Evolutionary conservation across 1,284 basidiomycete genomes (phyloP).

Genomic region (Microbotryum scabiosae): DNA sequence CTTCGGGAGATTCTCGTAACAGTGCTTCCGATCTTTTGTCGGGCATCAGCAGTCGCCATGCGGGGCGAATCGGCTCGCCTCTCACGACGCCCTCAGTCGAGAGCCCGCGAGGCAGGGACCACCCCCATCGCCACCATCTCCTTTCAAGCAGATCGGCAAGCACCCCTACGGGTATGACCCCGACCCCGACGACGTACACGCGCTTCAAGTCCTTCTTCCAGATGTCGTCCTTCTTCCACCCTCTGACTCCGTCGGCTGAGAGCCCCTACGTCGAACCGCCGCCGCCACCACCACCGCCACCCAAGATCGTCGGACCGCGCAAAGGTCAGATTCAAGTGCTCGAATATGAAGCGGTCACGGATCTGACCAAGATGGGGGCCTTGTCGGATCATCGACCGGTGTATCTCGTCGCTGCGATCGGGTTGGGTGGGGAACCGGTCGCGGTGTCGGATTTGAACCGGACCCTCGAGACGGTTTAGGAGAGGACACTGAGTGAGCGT

Average conservation of each 20-base stretch:
- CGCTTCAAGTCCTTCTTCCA: constrained; percentile 28
- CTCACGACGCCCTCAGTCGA: too few relatives aligned
- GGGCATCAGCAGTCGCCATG: too few relatives aligned
- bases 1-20: too few relatives aligned
- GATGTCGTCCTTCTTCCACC: constrained; percentile 18
- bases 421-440: constrained; percentile 10
- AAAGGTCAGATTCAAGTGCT: constrained; percentile 29
- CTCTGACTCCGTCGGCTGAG: neutral
- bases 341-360: constrained; percentile 25
- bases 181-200: constrained; percentile 1
- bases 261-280: neutral
- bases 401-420: constrained; percentile 24
- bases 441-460: neutral
- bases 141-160: too few relatives aligned
- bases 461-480: too few relatives aligned
- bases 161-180: too few relatives aligned
- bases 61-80: too few relatives aligned
- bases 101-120: too few relatives aligned
- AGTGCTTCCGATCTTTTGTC: too few relatives aligned
- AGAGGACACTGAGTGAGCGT: too few relatives aligned
- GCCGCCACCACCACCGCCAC: neutral
- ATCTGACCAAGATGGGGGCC: constrained; percentile 30
- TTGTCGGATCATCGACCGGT: constrained; percentile 31
- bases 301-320: constrained; percentile 19
- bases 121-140: too few relatives aligned